phyloP scores from a whole-genome alignment of 768 basidiomycete species.

The Lactarius psammicola region DNA sequence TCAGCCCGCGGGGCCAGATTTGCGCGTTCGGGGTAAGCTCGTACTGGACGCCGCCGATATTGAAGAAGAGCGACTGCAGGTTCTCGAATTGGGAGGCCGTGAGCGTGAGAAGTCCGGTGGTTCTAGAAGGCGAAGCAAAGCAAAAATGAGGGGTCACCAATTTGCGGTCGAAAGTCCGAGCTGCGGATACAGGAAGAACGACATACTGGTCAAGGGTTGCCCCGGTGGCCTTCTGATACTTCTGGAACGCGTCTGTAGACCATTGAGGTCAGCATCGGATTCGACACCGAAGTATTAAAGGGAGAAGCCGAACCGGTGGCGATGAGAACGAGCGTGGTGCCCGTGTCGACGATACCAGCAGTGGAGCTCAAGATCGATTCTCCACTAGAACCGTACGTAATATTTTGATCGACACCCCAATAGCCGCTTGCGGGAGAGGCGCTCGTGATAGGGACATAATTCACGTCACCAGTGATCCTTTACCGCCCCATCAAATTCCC shows the following conservation, averaged over 20 bases:
- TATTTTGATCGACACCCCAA: conserved; percentile 49
- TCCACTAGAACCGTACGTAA: conserved; percentile 38
- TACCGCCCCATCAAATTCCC: conserved; percentile 6
- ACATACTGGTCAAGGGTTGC: conserved; percentile 50
- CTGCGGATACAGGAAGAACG: neutral
- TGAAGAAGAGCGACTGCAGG: conserved; percentile 52
- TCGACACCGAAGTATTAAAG: neutral
- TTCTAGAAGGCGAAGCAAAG: conserved; percentile 33
- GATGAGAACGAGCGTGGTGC: conserved; percentile 55
- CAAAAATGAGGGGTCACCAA: neutral
- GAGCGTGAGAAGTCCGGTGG: conserved; percentile 58
- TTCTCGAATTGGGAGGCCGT: conserved; percentile 47
- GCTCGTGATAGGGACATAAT: conserved; percentile 43
- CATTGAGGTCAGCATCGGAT: neutral
- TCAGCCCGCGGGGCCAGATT: conserved; percentile 64
- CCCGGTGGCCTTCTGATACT: conserved; percentile 55
- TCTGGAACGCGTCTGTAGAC: conserved; percentile 48
- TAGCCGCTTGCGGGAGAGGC: conserved; percentile 48
- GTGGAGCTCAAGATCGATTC: conserved; percentile 38
- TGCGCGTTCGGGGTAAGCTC: conserved; percentile 64
- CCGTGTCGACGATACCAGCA: conserved; percentile 53
- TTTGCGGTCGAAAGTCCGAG: neutral
- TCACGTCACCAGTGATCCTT: conserved; percentile 38
- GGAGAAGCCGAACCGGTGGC: conserved; percentile 39
- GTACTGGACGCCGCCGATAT: conserved; percentile 50